Base-by-base conservation (phyloP, 106 monocot species). In the Dendrobium chrysotoxum region DNA sequence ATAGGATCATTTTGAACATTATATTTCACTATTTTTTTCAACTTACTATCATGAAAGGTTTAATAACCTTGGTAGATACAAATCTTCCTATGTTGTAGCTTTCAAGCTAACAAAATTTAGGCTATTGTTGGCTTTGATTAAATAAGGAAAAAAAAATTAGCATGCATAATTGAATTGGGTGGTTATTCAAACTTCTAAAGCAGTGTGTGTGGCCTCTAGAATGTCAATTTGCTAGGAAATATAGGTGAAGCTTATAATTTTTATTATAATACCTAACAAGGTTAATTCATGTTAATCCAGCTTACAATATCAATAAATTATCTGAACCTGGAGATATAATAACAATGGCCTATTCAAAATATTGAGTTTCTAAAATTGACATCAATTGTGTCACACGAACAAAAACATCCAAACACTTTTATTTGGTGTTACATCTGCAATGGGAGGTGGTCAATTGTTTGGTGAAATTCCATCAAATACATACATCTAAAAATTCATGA, bases 321-420 rank as follows among this genome's bases (percentile, higher is more conserved):
- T 96, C 93, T 57, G 95, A 96, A 88, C 93, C 95, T 70, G 95
- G 93, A 4, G 95, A 93, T 10, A 96, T 82, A 50, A 96, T 91
- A 64, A 96, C 80, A 44, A 96, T 79, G 21, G 95, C 93, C 53
- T 96, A 91, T 44, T 85, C 93, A 35, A 82, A 89, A 81, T 96
- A 96, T 47, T 96, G 95, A 18, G 95, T 96, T 74, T 96, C 95
- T 67, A 96, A 81, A 66, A 96, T 83, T 23, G 95, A 96, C 95
- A 93, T 96, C 55, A 96, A 91, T 44, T 93, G 91, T 20, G 91
- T 91, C 40, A 93, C 88, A 38, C 93, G 82, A 39, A 96, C 95
- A 88, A 88, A 96, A 54, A 96, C 95, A 80, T 96, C 93, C 26
- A 75, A 65, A 91, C 93, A 72, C 95, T 96, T 89, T 96, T 91